A percentile compares a stretch with the other conserved stretches of the same genome.
These are phyloP conservation scores for Trichoderma gamsii DNA, from an alignment of 495 filamentous ascomycete genomes.

Conservation along the genomic window DNA sequence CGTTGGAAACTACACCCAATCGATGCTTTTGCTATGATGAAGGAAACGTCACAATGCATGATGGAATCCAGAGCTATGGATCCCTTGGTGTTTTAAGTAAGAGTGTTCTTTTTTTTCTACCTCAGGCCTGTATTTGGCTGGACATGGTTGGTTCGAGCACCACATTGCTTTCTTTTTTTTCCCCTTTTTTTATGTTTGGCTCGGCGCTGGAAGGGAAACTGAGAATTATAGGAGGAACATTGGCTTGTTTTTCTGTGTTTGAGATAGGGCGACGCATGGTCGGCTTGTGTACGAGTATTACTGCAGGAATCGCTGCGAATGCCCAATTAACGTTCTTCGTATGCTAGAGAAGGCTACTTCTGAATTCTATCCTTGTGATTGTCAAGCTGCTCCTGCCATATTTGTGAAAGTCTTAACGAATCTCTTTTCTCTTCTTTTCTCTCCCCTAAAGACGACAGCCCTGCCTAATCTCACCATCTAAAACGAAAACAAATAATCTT, in stretches of 20 bases:
- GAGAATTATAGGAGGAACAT: not conserved
- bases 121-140: not conserved
- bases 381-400: not conserved
- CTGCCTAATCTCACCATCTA: no score
- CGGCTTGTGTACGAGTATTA: slow-evolving; percentile 1
- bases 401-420: no score
- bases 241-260: not conserved
- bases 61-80: not conserved
- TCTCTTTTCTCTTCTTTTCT: no score
- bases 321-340: not conserved
- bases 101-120: not conserved
- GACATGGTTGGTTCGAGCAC: not conserved
- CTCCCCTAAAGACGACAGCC: no score
- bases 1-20: not conserved
- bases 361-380: not conserved
- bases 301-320: not conserved
- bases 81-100: not conserved
- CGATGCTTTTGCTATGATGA: slow-evolving; percentile 6
- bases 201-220: not conserved
- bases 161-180: not conserved
- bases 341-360: not conserved
- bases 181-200: not conserved
- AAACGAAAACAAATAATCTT: no score
- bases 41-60: slow-evolving; percentile 1
- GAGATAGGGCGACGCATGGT: not conserved